A percentile compares a stretch with the other conserved stretches of the same genome.
phyloP scores from a whole-genome alignment of 768 basidiomycete genomes.

The Podaxis sp. region DNA sequence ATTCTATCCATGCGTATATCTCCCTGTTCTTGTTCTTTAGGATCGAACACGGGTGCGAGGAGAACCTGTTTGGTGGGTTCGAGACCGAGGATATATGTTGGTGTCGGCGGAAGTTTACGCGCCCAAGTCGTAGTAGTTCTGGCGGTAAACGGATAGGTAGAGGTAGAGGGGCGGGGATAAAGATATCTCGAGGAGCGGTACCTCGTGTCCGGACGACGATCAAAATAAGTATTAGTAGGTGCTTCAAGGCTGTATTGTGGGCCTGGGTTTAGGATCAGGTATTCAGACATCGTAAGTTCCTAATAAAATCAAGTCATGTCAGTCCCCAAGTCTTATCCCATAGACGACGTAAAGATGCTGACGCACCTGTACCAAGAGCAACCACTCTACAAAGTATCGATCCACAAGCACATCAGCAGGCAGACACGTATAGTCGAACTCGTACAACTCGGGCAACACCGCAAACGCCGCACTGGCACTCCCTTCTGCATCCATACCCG shows the following conservation, averaged over 20 bases:
- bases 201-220: no score
- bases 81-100: constrained; percentile 5
- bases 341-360: not conserved
- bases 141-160: not conserved
- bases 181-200: no score
- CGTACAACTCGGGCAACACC: constrained; percentile 1
- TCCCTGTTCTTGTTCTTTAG: not conserved
- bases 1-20: not conserved
- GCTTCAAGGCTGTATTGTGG: not conserved
- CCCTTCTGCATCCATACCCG: not conserved
- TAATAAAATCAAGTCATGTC: not conserved
- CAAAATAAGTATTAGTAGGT: no score
- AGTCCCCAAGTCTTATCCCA: no score
- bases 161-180: not conserved
- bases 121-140: not conserved
- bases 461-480: not conserved
- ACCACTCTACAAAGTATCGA: constrained; percentile 7
- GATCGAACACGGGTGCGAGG: not conserved
- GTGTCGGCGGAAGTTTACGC: not conserved
- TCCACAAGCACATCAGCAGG: not conserved
- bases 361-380: not conserved
- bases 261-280: constrained; percentile 1
- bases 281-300: constrained; percentile 8
- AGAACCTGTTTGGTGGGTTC: constrained; percentile 1
- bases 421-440: not conserved